Evolutionary conservation across 805 yeast species (phyloP).

Genomic region (Debaryomyces tyrocola): DNA sequence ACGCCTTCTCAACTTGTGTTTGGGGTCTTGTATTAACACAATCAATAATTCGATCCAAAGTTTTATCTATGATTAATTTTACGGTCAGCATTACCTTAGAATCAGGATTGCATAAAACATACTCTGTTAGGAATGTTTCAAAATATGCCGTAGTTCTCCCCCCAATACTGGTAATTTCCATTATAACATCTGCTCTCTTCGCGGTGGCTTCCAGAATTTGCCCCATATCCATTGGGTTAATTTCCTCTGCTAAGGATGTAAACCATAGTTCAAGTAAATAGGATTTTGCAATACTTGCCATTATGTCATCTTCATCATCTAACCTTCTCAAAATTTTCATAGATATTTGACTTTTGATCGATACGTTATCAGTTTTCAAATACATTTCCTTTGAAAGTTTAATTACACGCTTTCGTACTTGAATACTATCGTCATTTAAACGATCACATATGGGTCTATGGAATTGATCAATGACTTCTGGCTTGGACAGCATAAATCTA

Average conservation of each 20-base stretch:
- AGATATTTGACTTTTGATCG: constrained; percentile 42
- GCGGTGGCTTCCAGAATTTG: background rate
- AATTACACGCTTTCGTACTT: constrained; percentile 64
- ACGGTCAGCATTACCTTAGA: constrained; percentile 18
- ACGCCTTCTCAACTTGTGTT: constrained; percentile 29
- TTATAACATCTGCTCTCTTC: constrained; percentile 30
- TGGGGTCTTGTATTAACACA: constrained; percentile 24
- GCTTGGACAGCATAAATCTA: constrained; percentile 43
- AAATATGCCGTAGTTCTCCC: constrained; percentile 42
- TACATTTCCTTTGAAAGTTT: constrained; percentile 52
- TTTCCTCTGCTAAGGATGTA: constrained; percentile 2
- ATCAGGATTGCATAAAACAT: constrained; percentile 33
- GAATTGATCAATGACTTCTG: constrained; percentile 47
- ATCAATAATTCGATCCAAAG: constrained; percentile 38
- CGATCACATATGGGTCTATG: constrained; percentile 50
- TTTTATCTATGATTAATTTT: constrained; percentile 28
- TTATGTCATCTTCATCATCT: constrained; percentile 69
- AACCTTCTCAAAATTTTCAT: constrained; percentile 53
- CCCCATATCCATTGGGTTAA: background rate
- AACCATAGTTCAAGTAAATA: constrained; percentile 30
- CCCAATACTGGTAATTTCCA: constrained; percentile 34
- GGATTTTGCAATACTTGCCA: constrained; percentile 39
- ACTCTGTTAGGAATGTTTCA: constrained; percentile 47
- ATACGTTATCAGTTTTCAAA: constrained; percentile 23
- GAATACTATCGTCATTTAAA: constrained; percentile 57